Conservation (phyloP, 2,329 filamentous ascomycete genomes). For the Knoxdaviesia capensis region DNA sequence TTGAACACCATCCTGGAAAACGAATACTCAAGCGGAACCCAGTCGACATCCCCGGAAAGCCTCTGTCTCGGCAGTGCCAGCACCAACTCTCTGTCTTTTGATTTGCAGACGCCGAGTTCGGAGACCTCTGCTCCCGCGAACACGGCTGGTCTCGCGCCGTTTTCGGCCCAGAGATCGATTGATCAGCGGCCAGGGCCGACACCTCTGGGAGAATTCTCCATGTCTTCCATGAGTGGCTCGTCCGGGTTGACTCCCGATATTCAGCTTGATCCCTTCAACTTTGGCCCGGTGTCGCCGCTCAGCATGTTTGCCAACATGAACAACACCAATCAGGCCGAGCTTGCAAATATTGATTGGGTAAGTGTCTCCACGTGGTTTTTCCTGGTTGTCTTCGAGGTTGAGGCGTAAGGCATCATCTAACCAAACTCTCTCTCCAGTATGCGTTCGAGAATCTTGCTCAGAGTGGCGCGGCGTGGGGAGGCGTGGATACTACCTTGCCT, state of each 20-base stretch:
- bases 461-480: slow-evolving; percentile 3
- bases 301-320: slow-evolving; percentile 30
- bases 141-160: too few relatives aligned
- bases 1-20: slow-evolving; percentile 42
- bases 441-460: slow-evolving; percentile 38
- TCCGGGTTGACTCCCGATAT: not conserved
- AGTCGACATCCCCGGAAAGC: slow-evolving; percentile 15
- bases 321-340: slow-evolving; percentile 9
- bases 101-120: too few relatives aligned
- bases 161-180: too few relatives aligned
- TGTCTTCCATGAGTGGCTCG: too few relatives aligned
- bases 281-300: slow-evolving; percentile 20
- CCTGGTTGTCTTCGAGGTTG: not conserved
- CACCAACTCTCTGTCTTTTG: not conserved
- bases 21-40: too few relatives aligned
- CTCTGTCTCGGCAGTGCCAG: slow-evolving; percentile 12
- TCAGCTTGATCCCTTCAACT: not conserved
- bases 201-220: too few relatives aligned
- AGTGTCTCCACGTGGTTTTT: slow-evolving; percentile 5
- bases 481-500: too few relatives aligned
- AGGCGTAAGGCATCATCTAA: not conserved
- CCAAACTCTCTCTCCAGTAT: slow-evolving; percentile 15
- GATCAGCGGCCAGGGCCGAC: not conserved
- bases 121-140: too few relatives aligned
- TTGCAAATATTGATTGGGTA: slow-evolving; percentile 27